Evolutionary conservation across 805 yeast genomes (phyloP).

Genomic region (Cyberlindnera subsufficiens): DNA sequence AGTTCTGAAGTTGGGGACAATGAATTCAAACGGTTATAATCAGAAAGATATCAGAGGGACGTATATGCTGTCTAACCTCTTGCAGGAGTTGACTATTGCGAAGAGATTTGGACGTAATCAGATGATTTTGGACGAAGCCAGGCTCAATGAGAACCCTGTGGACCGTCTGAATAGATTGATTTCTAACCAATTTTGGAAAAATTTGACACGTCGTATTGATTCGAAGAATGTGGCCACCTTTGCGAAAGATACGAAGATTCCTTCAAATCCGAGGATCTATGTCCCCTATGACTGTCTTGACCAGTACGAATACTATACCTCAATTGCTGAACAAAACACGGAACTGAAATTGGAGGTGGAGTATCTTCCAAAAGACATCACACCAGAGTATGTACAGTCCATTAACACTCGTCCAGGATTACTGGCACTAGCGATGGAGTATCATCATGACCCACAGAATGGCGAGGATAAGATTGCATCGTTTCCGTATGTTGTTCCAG

Average conservation of each 20-base stretch:
- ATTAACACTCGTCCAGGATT: constrained; percentile 82
- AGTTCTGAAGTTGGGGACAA: constrained; percentile 74
- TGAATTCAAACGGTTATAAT: constrained; percentile 75
- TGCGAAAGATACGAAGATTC: constrained; percentile 75
- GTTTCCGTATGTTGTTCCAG: constrained; percentile 91
- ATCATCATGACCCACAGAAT: constrained; percentile 41
- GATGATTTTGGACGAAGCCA: constrained; percentile 74
- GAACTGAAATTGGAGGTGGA: constrained; percentile 63
- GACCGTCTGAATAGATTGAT: constrained; percentile 68
- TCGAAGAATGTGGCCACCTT: constrained; percentile 55
- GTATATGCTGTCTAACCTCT: constrained; percentile 77
- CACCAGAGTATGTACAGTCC: constrained; percentile 71
- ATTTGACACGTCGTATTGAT: constrained; percentile 67
- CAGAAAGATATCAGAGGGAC: constrained; percentile 78
- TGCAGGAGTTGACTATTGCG: constrained; percentile 88
- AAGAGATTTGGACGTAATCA: constrained; percentile 72
- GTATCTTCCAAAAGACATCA: constrained; percentile 66
- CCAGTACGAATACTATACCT: constrained; percentile 60
- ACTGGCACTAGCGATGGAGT: constrained; percentile 69
- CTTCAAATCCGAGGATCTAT: constrained; percentile 69
- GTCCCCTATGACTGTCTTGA: constrained; percentile 65
- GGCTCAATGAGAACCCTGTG: constrained; percentile 86
- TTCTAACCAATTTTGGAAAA: constrained; percentile 72
- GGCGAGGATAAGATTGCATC: constrained; percentile 51
- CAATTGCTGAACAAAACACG: constrained; percentile 41